Conservation (phyloP, 2,329 filamentous ascomycete genomes). For the Fusarium odoratissimum region DNA sequence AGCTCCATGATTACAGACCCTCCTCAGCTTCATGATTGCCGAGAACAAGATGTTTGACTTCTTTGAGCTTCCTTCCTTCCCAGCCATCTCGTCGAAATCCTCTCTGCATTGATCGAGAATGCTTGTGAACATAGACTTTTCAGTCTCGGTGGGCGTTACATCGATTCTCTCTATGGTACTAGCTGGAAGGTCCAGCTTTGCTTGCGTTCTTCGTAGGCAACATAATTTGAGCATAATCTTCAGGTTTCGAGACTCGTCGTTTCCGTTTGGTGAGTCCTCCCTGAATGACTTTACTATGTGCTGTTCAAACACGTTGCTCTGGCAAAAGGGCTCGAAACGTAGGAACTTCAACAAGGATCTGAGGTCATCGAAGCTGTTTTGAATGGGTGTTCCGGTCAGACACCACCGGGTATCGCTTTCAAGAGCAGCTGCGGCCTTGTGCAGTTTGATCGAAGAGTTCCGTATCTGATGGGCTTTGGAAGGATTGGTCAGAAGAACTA, state of each 20-base stretch:
- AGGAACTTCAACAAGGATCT: neutral
- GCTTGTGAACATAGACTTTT: accelerated
- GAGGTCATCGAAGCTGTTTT: neutral
- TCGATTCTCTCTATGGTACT: accelerated
- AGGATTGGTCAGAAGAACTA: accelerated
- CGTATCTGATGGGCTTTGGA: neutral
- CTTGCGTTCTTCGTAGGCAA: neutral
- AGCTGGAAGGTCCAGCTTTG: accelerated
- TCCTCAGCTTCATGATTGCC: slow-evolving; percentile 1
- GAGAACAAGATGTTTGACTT: neutral
- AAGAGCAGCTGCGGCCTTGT: accelerated
- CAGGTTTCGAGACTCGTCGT: neutral
- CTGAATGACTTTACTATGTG: slow-evolving; percentile 1
- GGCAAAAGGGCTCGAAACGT: accelerated
- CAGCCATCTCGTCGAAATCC: neutral
- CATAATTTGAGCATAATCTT: neutral
- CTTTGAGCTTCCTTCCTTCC: neutral
- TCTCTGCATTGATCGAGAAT: neutral
- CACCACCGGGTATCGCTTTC: accelerated
- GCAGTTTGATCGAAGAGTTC: accelerated
- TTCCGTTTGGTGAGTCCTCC: accelerated
- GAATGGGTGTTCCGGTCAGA: neutral
- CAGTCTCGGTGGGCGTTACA: neutral
- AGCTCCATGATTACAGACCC: slow-evolving; percentile 4
- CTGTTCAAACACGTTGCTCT: accelerated